Evolutionary conservation across 2,329 filamentous ascomycete species (phyloP), one percentile per base, ranked within the genome.

Genomic region (Botrytis porri): DNA sequence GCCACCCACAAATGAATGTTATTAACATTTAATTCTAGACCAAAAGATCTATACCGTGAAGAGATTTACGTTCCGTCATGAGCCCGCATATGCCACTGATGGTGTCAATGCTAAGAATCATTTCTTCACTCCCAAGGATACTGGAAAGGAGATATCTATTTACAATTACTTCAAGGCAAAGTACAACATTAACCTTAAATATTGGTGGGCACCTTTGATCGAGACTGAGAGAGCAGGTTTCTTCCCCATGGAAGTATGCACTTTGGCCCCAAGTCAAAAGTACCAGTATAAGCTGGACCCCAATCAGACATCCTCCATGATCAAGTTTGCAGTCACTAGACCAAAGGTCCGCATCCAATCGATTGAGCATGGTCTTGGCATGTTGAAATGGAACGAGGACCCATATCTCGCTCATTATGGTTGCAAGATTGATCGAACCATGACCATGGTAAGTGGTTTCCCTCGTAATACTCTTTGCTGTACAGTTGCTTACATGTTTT

Each of bases 281-380:
- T 93, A 91, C 76, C 83, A 84, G 0, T 91, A 84, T 82, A 92
- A 92, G 81, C 81, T 92, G 1, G 86, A 86, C 70, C 84, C 86
- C 0, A 76, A 79, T 0, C 86, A 83, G 83, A 98, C 95, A 0
- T 84, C 91, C 0, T 83, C 87, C 8, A 99, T 99, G 96, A 98
- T 99, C 84, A 95, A 92, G 81, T 94, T 95, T 78, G 95, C 95
- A 0, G 95, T 97, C 7, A 93, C 92, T 9, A 87, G 91, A 1
- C 96, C 96, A 0, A 80, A 81, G 0, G 81, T 89, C 43, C 92
- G 96, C n/a, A 88, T 89, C 76, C 77, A 81, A 0, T 88, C 92
- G 32, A 94, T 98, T 77, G 83, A 89, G 66, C 81, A 87, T 5
- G 92, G 92, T 25, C 88, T 97, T 14, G 80, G 83, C 0, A 87